phyloP scores from a whole-genome alignment of 352 stramenopile genomes.

The Globisporangium perplexum region DNA sequence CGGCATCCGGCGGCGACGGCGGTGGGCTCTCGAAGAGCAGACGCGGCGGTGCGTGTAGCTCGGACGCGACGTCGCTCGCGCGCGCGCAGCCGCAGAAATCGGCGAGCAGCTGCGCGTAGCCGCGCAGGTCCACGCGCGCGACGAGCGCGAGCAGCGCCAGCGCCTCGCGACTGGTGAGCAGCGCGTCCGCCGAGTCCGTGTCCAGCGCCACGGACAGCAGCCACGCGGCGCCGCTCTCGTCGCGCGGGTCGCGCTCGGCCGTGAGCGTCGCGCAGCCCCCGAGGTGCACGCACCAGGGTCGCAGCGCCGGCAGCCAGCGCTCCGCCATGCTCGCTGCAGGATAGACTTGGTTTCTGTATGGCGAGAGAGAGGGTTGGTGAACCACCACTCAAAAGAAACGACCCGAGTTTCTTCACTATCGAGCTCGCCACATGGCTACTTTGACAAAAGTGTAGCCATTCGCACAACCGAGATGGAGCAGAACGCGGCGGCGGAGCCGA shows the following conservation, averaged over 20 bases:
- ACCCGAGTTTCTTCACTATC: too few species aligned
- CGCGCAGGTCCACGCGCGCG: neutral
- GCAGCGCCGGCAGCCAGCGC: constrained; percentile 1
- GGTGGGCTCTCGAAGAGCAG: constrained; percentile 1
- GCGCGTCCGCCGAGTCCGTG: neutral
- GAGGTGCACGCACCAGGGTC: neutral
- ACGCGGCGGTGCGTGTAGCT: neutral
- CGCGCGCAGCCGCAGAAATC: neutral
- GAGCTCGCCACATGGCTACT: too few species aligned
- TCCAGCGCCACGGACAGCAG: constrained; percentile 1
- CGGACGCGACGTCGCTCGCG: neutral
- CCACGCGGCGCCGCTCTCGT: neutral
- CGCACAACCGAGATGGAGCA: neutral
- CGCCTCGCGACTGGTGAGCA: constrained; percentile 1
- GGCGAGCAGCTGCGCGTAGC: neutral
- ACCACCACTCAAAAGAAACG: too few species aligned
- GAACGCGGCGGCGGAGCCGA: neutral
- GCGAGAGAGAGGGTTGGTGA: too few species aligned
- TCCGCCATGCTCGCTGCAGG: neutral
- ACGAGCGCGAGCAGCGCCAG: neutral
- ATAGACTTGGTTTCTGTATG: neutral
- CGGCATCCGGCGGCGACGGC: neutral
- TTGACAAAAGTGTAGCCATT: too few species aligned
- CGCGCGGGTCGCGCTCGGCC: neutral
- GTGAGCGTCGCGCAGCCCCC: neutral